These are phyloP conservation scores for Xylariaceae sp. DNA, from an alignment of 2,329 filamentous ascomycete species.

Conservation along the genomic window DNA sequence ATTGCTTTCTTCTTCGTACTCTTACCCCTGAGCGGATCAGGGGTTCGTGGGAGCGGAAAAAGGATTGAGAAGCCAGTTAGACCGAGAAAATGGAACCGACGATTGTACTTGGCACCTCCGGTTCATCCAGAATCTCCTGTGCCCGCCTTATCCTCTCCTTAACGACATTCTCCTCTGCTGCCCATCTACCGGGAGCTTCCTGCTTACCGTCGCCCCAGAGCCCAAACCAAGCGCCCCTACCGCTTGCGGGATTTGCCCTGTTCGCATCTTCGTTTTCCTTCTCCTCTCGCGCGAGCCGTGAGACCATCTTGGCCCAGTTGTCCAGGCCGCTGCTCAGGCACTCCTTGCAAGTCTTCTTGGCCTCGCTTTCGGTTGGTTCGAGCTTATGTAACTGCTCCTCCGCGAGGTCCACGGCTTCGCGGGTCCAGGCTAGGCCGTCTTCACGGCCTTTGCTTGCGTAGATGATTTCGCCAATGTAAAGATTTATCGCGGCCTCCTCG, in stretches of 20 bases:
- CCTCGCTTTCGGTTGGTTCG: slow-evolving; percentile 41
- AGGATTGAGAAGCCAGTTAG: slow-evolving; percentile 25
- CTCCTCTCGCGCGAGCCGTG: slow-evolving; percentile 50
- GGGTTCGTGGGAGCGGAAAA: no score
- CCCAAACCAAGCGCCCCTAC: slow-evolving; percentile 35
- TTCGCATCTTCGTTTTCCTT: slow-evolving; percentile 19
- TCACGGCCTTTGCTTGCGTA: slow-evolving; percentile 61
- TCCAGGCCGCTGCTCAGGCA: slow-evolving; percentile 72
- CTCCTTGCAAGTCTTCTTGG: slow-evolving; percentile 63
- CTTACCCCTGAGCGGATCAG: neutral
- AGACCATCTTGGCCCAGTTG: slow-evolving; percentile 83
- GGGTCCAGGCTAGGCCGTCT: slow-evolving; percentile 81
- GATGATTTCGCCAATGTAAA: slow-evolving; percentile 91
- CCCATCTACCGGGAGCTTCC: slow-evolving; percentile 47
- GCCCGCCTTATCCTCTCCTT: slow-evolving; percentile 49
- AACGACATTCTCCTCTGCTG: slow-evolving; percentile 52
- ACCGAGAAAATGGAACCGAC: slow-evolving; percentile 40
- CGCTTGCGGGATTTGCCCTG: neutral
- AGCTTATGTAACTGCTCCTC: slow-evolving; percentile 60
- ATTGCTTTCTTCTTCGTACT: no score
- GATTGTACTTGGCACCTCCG: slow-evolving; percentile 37
- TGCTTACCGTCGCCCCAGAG: slow-evolving; percentile 38
- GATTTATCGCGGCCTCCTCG: slow-evolving; percentile 79
- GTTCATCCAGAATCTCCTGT: slow-evolving; percentile 49
- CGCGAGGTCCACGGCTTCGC: slow-evolving; percentile 77